Evolutionary conservation across 805 yeast genomes (phyloP), one percentile per base, ranked within the genome.

Genomic region (Ogataea trehaloabstinens): DNA sequence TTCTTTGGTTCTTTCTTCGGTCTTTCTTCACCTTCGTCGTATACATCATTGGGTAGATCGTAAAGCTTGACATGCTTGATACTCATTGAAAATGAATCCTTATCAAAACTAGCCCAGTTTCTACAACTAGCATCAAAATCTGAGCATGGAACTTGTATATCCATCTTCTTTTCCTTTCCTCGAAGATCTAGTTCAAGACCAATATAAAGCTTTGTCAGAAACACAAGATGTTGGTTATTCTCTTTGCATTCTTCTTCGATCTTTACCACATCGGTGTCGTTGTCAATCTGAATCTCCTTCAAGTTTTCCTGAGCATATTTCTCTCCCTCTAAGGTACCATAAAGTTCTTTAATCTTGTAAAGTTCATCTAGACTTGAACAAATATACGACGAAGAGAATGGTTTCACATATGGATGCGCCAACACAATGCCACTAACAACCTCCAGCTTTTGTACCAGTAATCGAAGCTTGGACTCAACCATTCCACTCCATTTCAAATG

Each of bases 401-500:
- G 80, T 53, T 88, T 86, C 15, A 85, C 84, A 58, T 77, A 93
- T 1, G 99, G 98, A 62, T 90, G 98, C 0, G 96, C 97, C 21
- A 88, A 49, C 37, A 72, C 78, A 18, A 93, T 78, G 0, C 95
- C 93, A 4, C 78, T 80, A 16, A 81, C 65, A 4, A 77, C 70
- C 60, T 93, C 99, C 35, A 93, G 71, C 58, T 89, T 93, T 51
- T 77, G 84, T 24, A 93, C 95, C 24, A 93, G 62, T 29, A 84
- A 64, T 49, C 99, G 76, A 31, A 91, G 60, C 62, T 84, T 87
- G 52, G 95, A 81, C 61, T 93, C 98, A 8, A 93, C 91, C 68
- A 91, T 69, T 7, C 99, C 98, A 49, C 87, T 80, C 95, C 95
- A 93, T 52, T 84, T 85, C 41, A 82, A 64, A 54, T 91, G 96